Evolutionary conservation across 2,329 filamentous ascomycete genomes (phyloP).

Genomic region (Penicillium rolfsii): DNA sequence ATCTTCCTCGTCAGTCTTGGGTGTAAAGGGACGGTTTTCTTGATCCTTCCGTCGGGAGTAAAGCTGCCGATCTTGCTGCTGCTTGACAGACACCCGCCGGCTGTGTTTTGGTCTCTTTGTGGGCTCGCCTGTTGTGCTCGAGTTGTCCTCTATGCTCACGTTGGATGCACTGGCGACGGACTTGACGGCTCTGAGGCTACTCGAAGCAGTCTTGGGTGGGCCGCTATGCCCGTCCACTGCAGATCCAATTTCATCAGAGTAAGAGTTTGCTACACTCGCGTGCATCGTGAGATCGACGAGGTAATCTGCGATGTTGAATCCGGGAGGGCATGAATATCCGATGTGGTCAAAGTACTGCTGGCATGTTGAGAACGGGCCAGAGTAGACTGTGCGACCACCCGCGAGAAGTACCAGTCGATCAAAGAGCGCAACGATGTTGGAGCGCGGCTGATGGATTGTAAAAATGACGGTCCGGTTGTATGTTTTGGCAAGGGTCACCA

Average conservation of each 20-base stretch:
- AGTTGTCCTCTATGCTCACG: slow-evolving; percentile 69
- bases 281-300: slow-evolving; percentile 98
- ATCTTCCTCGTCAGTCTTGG: slow-evolving; percentile 66
- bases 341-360: slow-evolving; percentile 91
- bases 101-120: slow-evolving; percentile 68
- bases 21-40: slow-evolving; percentile 57
- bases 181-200: slow-evolving; percentile 85
- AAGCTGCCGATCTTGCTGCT: slow-evolving; percentile 85
- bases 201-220: slow-evolving; percentile 72
- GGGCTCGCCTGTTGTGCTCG: slow-evolving; percentile 65
- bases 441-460: slow-evolving; percentile 96
- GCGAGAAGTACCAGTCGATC: slow-evolving; percentile 91
- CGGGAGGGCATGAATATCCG: slow-evolving; percentile 89
- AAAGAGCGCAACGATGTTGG: slow-evolving; percentile 96
- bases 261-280: slow-evolving; percentile 64
- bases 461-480: slow-evolving; percentile 98
- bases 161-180: slow-evolving; percentile 85
- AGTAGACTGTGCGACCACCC: slow-evolving; percentile 87
- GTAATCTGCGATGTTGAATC: slow-evolving; percentile 99
- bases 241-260: slow-evolving; percentile 55
- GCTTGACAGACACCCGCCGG: slow-evolving; percentile 77
- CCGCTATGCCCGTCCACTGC: slow-evolving; percentile 63
- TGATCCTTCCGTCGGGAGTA: slow-evolving; percentile 79
- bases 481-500: slow-evolving; percentile 90
- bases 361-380: slow-evolving; percentile 83